These are phyloP conservation scores for Penicillium nordicum DNA, from an alignment of 2,329 filamentous ascomycete genomes.

Conservation along the genomic window DNA sequence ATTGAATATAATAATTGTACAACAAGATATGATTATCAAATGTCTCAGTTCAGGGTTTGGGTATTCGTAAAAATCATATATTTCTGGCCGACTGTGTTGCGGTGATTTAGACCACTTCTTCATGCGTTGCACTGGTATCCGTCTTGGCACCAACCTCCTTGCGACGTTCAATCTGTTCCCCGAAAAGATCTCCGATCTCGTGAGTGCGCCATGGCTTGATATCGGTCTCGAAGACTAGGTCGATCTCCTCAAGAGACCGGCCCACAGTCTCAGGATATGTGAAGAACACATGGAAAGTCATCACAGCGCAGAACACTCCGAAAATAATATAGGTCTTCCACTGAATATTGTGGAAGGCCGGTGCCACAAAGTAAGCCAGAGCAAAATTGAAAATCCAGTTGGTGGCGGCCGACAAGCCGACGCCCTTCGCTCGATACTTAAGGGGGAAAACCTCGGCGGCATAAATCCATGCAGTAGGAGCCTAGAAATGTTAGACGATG, in stretches of 20 bases:
- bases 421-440: conserved; percentile 62
- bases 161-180: conserved; percentile 25
- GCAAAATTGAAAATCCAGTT: conserved; percentile 64
- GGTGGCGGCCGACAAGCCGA: conserved; percentile 57
- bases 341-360: conserved; percentile 56
- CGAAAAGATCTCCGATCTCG: conserved; percentile 24
- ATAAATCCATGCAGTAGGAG: conserved; percentile 56
- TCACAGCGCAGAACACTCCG: conserved; percentile 66
- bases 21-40: not conserved
- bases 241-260: conserved; percentile 72
- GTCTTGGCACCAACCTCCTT: conserved; percentile 3
- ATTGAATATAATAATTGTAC: too few species aligned
- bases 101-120: conserved; percentile 17
- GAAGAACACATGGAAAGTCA: conserved; percentile 67
- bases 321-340: conserved; percentile 72
- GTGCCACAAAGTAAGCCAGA: conserved; percentile 55
- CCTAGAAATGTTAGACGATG: conserved; percentile 33
- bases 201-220: conserved; percentile 33
- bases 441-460: conserved; percentile 63
- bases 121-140: conserved; percentile 9
- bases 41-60: not conserved
- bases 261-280: conserved; percentile 66
- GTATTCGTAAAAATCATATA: not conserved
- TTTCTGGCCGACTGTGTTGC: not conserved
- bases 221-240: conserved; percentile 58